Evolutionary conservation across 1,284 basidiomycete species (phyloP), one percentile per base, ranked within the genome.

Genomic region (Ganoderma boninense): DNA sequence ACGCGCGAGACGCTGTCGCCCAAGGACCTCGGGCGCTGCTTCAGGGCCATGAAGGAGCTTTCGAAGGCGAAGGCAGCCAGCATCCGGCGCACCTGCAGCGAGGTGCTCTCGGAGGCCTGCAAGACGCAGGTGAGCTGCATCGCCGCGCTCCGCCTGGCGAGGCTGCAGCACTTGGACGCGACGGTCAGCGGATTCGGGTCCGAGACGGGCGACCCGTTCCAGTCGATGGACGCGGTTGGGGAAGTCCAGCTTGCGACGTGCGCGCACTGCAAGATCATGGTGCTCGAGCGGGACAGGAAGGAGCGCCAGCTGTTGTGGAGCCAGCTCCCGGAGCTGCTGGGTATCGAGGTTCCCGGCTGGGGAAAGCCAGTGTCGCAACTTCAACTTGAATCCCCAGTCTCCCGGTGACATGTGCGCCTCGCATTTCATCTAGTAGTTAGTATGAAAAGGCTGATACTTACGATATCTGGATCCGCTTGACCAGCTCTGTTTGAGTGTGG

Each of bases 21-120:
- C 5, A 64, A 60, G 4, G 71, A 72, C 43, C 43, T 70, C 63
- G 63, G 16, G 5, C 35, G 44, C 11, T 69, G 68, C 66, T 49
- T 66, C 56, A 4, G 14, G 7, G 64, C 68, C 4, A 67, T 23
- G 46, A 56, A 29, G 26, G 26, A 18, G 14, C 18, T 56, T 29
- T 29, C 16, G 13, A 26, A 32, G 16, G 16, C 16, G n/a, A 16
- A 26, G 26, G 29, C 29, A 10, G 13, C 18, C 26, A 26, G 14
- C 54, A 23, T 56, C 54, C 16, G 29, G 54, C 54, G 54, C 26
- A 32, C 54, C 26, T 32, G 29, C 29, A 4, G 18, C 1, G 14
- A 6, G 11, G 10, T 4, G 29, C 26, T 56, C 14, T 56, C 54
- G 11, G 11, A 13, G 14, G 5, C 13, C 13, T 56, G 54, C 54